Evolutionary conservation across 495 filamentous ascomycete species (phyloP).

Genomic region (Hypoxylon lienhwacheense): DNA sequence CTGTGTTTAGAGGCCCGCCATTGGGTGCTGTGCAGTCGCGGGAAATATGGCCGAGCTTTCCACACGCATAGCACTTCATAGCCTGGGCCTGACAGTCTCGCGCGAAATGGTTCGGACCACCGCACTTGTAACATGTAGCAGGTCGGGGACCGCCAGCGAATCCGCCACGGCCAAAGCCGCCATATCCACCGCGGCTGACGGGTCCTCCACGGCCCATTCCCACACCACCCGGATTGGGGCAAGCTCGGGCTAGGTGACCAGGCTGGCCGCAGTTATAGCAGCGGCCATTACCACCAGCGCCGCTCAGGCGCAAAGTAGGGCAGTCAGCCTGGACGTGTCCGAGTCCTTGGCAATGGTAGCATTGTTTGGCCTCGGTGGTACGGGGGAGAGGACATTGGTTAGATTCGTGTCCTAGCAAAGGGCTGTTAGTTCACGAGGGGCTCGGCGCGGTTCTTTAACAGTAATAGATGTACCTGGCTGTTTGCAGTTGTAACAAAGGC

Average conservation of each 20-base stretch:
- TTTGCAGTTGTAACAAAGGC: conserved; percentile 99
- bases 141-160: conserved; percentile 69
- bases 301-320: conserved; percentile 91
- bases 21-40: conserved; percentile 97
- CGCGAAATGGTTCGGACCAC: conserved; percentile 97
- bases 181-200: conserved; percentile 68
- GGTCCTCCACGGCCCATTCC: conserved; percentile 66
- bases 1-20: conserved; percentile 91
- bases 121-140: conserved; percentile 99
- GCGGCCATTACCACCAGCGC: conserved; percentile 71
- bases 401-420: conserved; percentile 83
- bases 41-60: conserved; percentile 97
- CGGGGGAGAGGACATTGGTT: conserved; percentile 94
- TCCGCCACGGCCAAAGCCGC: conserved; percentile 67
- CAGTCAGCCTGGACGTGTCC: conserved; percentile 99
- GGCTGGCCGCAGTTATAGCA: conserved; percentile 96
- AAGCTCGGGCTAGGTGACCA: conserved; percentile 88
- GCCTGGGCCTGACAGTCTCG: conserved; percentile 99
- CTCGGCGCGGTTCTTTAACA: conserved; percentile 4
- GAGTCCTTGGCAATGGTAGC: conserved; percentile 98
- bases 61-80: conserved; percentile 99
- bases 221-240: conserved; percentile 67
- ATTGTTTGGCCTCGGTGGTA: conserved; percentile 98
- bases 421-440: conserved; percentile 8
- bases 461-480: conserved; percentile 68